Base-by-base conservation (phyloP, 306 rosid genomes). In the Crotalaria pallida region DNA sequence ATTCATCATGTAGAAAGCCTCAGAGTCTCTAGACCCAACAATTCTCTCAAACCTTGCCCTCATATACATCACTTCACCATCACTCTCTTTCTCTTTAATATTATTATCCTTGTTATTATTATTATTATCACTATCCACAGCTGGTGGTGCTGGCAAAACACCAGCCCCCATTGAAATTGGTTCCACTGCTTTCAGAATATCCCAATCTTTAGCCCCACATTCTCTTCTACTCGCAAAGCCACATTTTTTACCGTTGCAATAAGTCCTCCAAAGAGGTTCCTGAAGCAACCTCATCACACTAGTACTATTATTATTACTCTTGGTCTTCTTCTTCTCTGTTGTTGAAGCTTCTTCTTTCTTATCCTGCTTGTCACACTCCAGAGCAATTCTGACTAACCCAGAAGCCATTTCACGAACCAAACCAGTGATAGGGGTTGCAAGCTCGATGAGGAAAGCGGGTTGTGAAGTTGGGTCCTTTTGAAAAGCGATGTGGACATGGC, bases 1-100 rank as follows among this genome's bases (percentile, higher is more conserved):
- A 68, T 95, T 95, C 97, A 95, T 95, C 99, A 95, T 95, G 65
- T 95, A 95, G 84, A 95, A 95, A 69, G 97, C 99, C 58, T 95
- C 99, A 61, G 99, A 95, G 65, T 95, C 99, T 81, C 96, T 87
- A 4, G 99, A 95, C 66, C 99, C 99, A 38, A 95, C 96, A 72
- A 95, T 85, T 71, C 99, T 87, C 90, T 95, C 99, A 78, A 95
- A 95, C 86, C 91, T 89, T 10, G 97, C 99, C 45, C 99, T 89
- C 99, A 91, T 91, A 58, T 95, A 95, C 99, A 95, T 95, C 11
- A 95, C 63, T 40, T 85, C 96, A 16, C 87, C 87, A 50, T 69
- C 91, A 65, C 86, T 81, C 17, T 71, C 83, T 71, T 82, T 86
- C 31, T 21, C 79, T 43, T 66, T 70, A 56, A 19, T 24, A 8